Percentiles rank a stretch among this genome's conserved stretches.
Conservation (phyloP, 768 basidiomycete genomes). For the Russula brevipes region DNA sequence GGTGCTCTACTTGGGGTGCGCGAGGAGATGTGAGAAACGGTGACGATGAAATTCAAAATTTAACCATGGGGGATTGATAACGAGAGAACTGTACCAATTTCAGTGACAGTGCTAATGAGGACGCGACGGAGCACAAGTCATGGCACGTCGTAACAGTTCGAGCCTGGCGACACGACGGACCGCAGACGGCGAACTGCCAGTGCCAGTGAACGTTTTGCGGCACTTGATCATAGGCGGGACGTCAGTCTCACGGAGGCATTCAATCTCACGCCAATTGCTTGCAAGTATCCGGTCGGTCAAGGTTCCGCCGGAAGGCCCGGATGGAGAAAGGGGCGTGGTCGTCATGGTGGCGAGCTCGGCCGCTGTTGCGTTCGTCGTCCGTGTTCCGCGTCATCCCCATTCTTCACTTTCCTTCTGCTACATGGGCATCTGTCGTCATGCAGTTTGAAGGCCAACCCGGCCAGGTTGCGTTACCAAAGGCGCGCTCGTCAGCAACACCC, state of each 20-base stretch:
- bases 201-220: no score
- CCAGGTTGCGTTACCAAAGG: conserved; percentile 54
- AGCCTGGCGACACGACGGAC: no score
- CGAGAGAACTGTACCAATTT: no score
- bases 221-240: no score
- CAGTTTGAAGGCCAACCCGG: conserved; percentile 56
- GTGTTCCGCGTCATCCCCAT: background rate
- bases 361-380: conserved; percentile 30
- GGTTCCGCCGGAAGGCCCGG: conserved; percentile 40
- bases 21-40: no score
- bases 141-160: no score
- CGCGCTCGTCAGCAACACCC: conserved; percentile 49
- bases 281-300: conserved; percentile 45
- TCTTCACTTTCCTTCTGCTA: background rate
- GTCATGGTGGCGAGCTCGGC: conserved; percentile 52
- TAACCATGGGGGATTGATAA: no score
- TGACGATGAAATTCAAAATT: no score
- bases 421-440: background rate
- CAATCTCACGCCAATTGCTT: conserved; percentile 48
- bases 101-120: no score
- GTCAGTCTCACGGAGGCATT: conserved; percentile 53
- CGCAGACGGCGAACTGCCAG: no score
- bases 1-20: no score
- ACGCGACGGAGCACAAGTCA: no score
- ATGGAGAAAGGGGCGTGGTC: conserved; percentile 56